These are phyloP conservation scores for Massariosphaeria phaeospora DNA, from an alignment of 495 filamentous ascomycete species.

Conservation along the genomic window DNA sequence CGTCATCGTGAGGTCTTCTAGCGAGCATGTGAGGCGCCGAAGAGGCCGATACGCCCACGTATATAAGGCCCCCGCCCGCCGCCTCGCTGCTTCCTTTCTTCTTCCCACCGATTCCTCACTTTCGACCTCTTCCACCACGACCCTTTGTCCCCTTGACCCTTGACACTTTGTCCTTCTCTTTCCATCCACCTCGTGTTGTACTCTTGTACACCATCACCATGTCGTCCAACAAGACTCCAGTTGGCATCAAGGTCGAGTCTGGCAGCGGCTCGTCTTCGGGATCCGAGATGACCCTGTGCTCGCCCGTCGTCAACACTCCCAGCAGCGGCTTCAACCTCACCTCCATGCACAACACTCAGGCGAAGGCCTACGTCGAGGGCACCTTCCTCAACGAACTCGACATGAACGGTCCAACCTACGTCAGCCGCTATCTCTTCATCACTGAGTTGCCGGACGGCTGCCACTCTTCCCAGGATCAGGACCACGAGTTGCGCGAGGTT, in stretches of 20 bases:
- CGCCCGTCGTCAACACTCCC: background rate
- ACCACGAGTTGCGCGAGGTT: background rate
- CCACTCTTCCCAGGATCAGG: background rate
- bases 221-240: background rate
- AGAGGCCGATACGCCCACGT: too few relatives aligned
- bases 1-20: background rate
- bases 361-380: too few relatives aligned
- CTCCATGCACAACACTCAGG: background rate
- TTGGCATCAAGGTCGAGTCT: background rate
- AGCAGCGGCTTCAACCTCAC: background rate
- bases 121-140: too few relatives aligned
- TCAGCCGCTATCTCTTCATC: conserved; percentile 10
- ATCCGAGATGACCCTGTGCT: background rate
- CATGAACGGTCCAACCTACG: background rate
- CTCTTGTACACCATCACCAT: background rate
- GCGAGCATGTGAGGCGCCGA: background rate
- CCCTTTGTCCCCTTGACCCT: too few relatives aligned
- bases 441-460: background rate
- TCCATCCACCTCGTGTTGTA: background rate
- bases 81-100: background rate
- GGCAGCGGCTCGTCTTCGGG: background rate
- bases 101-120: too few relatives aligned
- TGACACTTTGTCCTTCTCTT: too few relatives aligned
- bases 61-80: background rate
- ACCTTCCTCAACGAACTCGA: conserved; percentile 15